Evolutionary conservation across 2,329 filamentous ascomycete species (phyloP).

Genomic region (Ophiocordyceps polyrhachis-furcata): DNA sequence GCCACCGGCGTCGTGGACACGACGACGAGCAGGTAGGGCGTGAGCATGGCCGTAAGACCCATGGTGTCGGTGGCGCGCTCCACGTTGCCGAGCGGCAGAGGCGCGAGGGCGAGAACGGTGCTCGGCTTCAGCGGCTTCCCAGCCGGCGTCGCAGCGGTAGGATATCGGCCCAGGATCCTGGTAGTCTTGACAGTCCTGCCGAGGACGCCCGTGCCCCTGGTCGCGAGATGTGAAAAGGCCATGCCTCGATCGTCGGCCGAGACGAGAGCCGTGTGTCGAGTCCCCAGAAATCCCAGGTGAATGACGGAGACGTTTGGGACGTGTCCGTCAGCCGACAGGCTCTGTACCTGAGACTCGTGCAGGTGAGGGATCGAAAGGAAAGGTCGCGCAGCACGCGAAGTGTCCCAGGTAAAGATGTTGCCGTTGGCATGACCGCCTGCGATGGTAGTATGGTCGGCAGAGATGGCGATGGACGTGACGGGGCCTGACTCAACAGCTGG

Average conservation of each 20-base stretch:
- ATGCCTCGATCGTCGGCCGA: slow-evolving; percentile 91
- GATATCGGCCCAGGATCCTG: slow-evolving; percentile 80
- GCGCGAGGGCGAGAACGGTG: slow-evolving; percentile 80
- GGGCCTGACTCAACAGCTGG: slow-evolving; percentile 76
- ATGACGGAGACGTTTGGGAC: slow-evolving; percentile 58
- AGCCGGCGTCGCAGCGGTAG: slow-evolving; percentile 41
- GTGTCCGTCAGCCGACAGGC: slow-evolving; percentile 64
- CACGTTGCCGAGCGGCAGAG: slow-evolving; percentile 83
- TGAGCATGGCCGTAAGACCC: slow-evolving; percentile 86
- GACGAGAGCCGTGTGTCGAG: slow-evolving; percentile 79
- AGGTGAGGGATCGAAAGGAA: slow-evolving; percentile 77
- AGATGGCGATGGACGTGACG: slow-evolving; percentile 73
- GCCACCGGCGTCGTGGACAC: slow-evolving; percentile 94
- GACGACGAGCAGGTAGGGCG: slow-evolving; percentile 86
- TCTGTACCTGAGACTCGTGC: slow-evolving; percentile 42
- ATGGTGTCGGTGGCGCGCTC: slow-evolving; percentile 74
- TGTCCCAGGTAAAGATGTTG: slow-evolving; percentile 94
- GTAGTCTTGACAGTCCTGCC: slow-evolving; percentile 77
- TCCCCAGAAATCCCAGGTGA: slow-evolving; percentile 89
- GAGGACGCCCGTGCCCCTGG: slow-evolving; percentile 71
- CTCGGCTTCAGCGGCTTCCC: slow-evolving; percentile 70
- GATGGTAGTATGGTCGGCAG: slow-evolving; percentile 82
- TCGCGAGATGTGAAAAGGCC: slow-evolving; percentile 95
- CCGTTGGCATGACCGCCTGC: slow-evolving; percentile 81
- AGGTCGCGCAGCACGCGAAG: slow-evolving; percentile 59